Base-by-base conservation (phyloP, 108 stramenopile genomes). In the Epithemia pelagica region DNA sequence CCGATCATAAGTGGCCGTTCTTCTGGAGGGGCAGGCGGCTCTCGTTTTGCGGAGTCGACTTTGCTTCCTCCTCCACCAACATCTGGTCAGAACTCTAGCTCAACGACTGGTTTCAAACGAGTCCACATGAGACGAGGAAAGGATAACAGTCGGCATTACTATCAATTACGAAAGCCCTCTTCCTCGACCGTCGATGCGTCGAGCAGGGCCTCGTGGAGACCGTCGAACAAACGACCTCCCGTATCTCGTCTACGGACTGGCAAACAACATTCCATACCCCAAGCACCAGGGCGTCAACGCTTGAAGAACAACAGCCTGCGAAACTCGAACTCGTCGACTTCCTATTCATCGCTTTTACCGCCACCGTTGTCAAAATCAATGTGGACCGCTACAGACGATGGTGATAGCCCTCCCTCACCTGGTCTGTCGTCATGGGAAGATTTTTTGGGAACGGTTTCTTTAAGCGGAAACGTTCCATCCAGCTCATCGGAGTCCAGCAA, bases 391-490 rank as follows among this genome's bases (percentile, higher is more conserved):
- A 21, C 8, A 7, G 56, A 58, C 56, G 56, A 58, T 5, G 15
- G 37, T 46, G 37, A 46, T 5, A 46, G 15, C 15, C 37, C 37
- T 5, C 15, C 37, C 5, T 26, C 24, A 3, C n/a, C 30, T 22
- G 76, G 76, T 15, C 51, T 81, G 27, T 77, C 76, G 5, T 81
- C 80, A 0, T 81, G 80, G 80, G 80, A 81, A 64, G 76, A 81
- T 26, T 81, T 81, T 58, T 59, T 81, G 20, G 71, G 71, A 26
- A 46, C 32, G 10, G 37, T 46, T 10, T 46, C 37, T 5, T 46
- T 46, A 15, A 46, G 37, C 37, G 15, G 37, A 10, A 15, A 15
- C 5, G 15, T 10, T 46, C 37, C 10, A 46, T 5, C 37, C 37
- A 46, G 37, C 15, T 15, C 5, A 10, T 10, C 37, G 5, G 15